These are phyloP conservation scores for Botrytis porri DNA, from an alignment of 2,329 filamentous ascomycete species.

Conservation along the genomic window DNA sequence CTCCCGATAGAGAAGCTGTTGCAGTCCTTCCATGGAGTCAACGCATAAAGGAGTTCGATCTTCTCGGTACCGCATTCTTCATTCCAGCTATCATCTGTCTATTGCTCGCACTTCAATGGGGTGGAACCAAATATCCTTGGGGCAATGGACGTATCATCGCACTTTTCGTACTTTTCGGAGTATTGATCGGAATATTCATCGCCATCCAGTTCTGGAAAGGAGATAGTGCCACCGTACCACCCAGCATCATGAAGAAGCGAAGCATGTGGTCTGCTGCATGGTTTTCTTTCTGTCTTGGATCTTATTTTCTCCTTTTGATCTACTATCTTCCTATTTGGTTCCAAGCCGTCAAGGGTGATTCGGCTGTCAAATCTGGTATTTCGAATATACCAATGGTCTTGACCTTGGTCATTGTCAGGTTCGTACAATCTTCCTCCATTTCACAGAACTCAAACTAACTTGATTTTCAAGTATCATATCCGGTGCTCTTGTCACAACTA, in stretches of 20 bases:
- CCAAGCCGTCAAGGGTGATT: conserved; percentile 45
- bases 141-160: conserved; percentile 38
- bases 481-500: not conserved
- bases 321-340: conserved; percentile 50
- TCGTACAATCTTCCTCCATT: conserved; percentile 21
- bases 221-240: conserved; percentile 43
- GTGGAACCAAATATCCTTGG: conserved; percentile 42
- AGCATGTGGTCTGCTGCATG: conserved; percentile 38
- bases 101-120: conserved; percentile 43
- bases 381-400: conserved; percentile 40
- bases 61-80: conserved; percentile 39
- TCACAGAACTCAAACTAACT: conserved; percentile 16
- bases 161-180: conserved; percentile 37
- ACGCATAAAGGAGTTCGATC: conserved; percentile 38
- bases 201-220: conserved; percentile 41
- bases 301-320: conserved; percentile 42
- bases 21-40: conserved; percentile 41
- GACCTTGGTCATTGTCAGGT: conserved; percentile 33
- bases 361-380: conserved; percentile 46
- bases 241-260: conserved; percentile 41
- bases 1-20: conserved; percentile 26
- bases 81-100: conserved; percentile 40
- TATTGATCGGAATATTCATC: conserved; percentile 36
- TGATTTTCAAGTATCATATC: not conserved
- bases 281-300: conserved; percentile 40